Evolutionary conservation across 768 basidiomycete genomes (phyloP).

Genomic region (Lyophyllum decastes): DNA sequence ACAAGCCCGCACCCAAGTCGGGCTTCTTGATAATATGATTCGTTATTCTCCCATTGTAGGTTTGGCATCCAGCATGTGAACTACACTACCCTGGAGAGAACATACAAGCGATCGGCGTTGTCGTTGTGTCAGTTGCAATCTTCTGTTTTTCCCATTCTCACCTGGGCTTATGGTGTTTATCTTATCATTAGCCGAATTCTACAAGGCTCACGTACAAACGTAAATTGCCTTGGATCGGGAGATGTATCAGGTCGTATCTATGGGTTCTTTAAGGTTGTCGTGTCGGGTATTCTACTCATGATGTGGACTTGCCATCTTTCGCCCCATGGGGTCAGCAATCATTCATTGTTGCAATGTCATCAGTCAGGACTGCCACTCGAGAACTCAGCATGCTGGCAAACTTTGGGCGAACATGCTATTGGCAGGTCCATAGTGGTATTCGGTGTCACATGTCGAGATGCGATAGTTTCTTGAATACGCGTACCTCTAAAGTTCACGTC

Average conservation of each 20-base stretch:
- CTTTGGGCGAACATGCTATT: neutral
- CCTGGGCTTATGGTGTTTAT: neutral
- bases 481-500: no score
- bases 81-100: slow-evolving; percentile 47
- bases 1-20: neutral
- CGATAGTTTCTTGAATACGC: no score
- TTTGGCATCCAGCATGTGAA: slow-evolving; percentile 55
- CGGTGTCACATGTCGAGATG: neutral
- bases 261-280: no score
- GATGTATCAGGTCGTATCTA: no score
- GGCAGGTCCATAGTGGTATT: neutral
- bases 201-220: slow-evolving; percentile 22
- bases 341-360: neutral
- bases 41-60: slow-evolving; percentile 21
- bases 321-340: neutral
- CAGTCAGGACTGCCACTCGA: neutral
- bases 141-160: neutral
- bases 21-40: neutral
- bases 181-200: slow-evolving; percentile 26
- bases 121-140: slow-evolving; percentile 34
- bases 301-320: no score
- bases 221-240: no score
- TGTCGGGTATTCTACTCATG: no score
- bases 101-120: slow-evolving; percentile 48
- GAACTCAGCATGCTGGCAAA: neutral